Percentiles rank a stretch among this genome's conserved stretches.
Conservation (phyloP, 169 alveolate species). For the Eimeria brunetti region DNA sequence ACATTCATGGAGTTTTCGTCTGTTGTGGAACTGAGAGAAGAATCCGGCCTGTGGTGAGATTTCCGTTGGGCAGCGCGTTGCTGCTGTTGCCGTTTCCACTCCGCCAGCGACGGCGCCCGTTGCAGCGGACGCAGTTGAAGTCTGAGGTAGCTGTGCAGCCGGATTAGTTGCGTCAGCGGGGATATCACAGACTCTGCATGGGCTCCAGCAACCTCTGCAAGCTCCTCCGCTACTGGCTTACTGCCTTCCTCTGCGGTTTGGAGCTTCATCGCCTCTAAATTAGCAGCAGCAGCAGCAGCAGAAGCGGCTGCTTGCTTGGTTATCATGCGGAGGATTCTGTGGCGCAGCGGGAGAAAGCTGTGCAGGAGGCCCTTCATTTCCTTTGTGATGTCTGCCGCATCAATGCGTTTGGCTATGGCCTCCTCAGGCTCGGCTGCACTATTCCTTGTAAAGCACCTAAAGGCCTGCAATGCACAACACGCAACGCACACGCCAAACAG, state of each 20-base stretch:
- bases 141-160: conserved; percentile 36
- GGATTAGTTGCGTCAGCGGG: conserved; percentile 36
- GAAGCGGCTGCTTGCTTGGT: not conserved
- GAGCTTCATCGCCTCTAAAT: not conserved
- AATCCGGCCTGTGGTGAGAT: not conserved
- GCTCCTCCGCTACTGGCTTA: not conserved
- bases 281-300: not conserved
- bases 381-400: not conserved
- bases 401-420: not conserved
- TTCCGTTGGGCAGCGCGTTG: conserved; percentile 6
- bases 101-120: conserved; percentile 48
- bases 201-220: not conserved
- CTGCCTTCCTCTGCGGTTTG: not conserved
- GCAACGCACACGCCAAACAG: not conserved
- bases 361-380: not conserved
- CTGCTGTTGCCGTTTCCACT: conserved; percentile 60
- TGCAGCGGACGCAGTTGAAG: conserved; percentile 54
- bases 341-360: conserved; percentile 24
- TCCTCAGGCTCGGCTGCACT: not conserved
- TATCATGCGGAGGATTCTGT: not conserved
- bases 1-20: conserved; percentile 15
- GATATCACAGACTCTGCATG: not conserved
- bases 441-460: not conserved
- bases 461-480: not conserved
- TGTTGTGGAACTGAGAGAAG: not conserved